These are phyloP conservation scores for Collybia nuda DNA, from an alignment of 768 basidiomycete species.

Conservation along the genomic window DNA sequence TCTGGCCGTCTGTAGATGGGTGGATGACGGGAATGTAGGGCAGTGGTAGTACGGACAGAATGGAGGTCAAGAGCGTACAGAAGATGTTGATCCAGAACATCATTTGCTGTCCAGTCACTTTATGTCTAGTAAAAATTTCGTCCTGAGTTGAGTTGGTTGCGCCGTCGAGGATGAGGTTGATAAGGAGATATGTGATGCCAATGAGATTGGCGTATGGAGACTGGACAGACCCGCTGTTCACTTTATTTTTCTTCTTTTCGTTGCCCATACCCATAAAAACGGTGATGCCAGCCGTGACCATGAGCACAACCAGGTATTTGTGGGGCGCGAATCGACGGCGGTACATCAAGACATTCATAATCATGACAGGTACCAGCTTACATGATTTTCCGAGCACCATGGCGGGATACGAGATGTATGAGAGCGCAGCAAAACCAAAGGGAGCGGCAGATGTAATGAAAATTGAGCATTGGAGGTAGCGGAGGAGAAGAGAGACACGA, in stretches of 20 bases:
- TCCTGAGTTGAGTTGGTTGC: conserved; percentile 96
- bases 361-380: conserved; percentile 97
- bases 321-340: conserved; percentile 89
- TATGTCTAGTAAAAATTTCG: conserved; percentile 84
- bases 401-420: conserved; percentile 96
- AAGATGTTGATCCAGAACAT: conserved; percentile 98
- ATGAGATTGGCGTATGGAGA: conserved; percentile 61
- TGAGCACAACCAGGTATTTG: conserved; percentile 93
- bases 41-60: conserved; percentile 72
- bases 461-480: conserved; percentile 81
- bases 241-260: conserved; percentile 44
- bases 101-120: conserved; percentile 90
- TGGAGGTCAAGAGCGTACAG: conserved; percentile 69
- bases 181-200: conserved; percentile 72
- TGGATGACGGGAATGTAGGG: conserved; percentile 83
- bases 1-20: conserved; percentile 55
- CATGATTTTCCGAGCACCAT: conserved; percentile 99
- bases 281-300: conserved; percentile 90
- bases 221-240: conserved; percentile 28
- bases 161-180: conserved; percentile 91
- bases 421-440: conserved; percentile 93
- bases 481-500: conserved; percentile 54
- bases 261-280: conserved; percentile 91
- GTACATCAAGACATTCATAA: conserved; percentile 96
- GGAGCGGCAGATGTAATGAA: conserved; percentile 92